These are phyloP conservation scores for Fusarium sp. DNA, from an alignment of 2,329 filamentous ascomycete species.

Conservation along the genomic window DNA sequence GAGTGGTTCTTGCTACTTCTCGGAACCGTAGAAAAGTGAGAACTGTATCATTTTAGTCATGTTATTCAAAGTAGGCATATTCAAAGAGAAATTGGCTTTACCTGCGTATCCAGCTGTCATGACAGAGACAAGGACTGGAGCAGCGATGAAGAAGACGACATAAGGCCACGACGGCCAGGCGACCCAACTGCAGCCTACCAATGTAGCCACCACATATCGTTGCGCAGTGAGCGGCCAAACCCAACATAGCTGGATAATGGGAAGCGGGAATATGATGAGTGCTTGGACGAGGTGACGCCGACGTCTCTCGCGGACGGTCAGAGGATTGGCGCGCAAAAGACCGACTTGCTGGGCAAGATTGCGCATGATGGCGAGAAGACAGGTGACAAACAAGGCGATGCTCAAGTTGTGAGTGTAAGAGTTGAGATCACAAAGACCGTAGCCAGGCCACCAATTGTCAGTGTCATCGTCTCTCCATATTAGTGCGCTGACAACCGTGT, in stretches of 20 bases:
- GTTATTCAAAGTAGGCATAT: background rate
- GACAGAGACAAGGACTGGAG: conserved; percentile 61
- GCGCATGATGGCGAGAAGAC: conserved; percentile 69
- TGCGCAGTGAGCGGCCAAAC: conserved; percentile 64
- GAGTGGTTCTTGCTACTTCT: conserved; percentile 60
- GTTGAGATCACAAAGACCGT: conserved; percentile 69
- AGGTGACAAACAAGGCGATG: conserved; percentile 65
- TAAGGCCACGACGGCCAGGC: conserved; percentile 65
- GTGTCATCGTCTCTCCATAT: conserved; percentile 70
- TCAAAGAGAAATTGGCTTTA: conserved; percentile 53
- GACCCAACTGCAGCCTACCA: conserved; percentile 65
- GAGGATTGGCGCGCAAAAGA: conserved; percentile 58
- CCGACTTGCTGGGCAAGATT: conserved; percentile 68
- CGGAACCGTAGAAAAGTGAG: conserved; percentile 66
- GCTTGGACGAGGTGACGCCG: conserved; percentile 63
- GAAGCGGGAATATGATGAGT: conserved; percentile 69
- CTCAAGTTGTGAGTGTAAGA: conserved; percentile 63
- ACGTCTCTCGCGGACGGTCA: conserved; percentile 59
- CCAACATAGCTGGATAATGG: conserved; percentile 64
- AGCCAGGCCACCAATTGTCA: conserved; percentile 65
- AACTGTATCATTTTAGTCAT: conserved; percentile 49
- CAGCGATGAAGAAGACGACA: conserved; percentile 64
- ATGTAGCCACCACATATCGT: conserved; percentile 65
- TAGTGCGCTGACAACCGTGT: conserved; percentile 65
- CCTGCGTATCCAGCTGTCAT: conserved; percentile 64